Conservation (phyloP, 139 green algal genomes). For the Closterium sp. region DNA sequence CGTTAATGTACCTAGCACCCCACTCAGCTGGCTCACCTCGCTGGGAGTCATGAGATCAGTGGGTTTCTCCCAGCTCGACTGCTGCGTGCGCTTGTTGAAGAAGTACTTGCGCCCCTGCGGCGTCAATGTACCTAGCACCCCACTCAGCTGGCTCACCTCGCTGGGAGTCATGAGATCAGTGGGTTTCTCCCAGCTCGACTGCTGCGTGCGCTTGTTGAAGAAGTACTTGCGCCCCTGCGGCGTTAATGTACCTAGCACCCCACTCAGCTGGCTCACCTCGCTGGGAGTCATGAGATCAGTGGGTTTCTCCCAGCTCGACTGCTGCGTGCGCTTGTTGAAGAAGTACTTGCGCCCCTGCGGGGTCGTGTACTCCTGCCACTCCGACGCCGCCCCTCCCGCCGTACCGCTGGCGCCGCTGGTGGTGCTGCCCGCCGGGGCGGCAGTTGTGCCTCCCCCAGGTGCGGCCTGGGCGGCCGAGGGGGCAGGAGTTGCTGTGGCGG, state of each 20-base stretch:
- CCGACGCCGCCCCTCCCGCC: conserved; percentile 25
- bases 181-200: conserved; percentile 87
- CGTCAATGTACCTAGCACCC: no score
- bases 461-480: not conserved
- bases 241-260: no score
- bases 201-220: conserved; percentile 77
- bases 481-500: not conserved
- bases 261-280: no score
- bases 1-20: no score
- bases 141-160: conserved; percentile 37
- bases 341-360: conserved; percentile 85
- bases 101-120: conserved; percentile 81
- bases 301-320: conserved; percentile 86
- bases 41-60: conserved; percentile 69
- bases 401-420: not conserved
- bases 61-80: conserved; percentile 87
- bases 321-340: conserved; percentile 78
- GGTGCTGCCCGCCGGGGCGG: not conserved
- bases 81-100: conserved; percentile 77
- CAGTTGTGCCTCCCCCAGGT: not conserved
- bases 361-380: conserved; percentile 80
- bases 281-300: conserved; percentile 68
- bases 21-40: conserved; percentile 37
- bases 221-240: conserved; percentile 81
- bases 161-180: conserved; percentile 69